Conservation (phyloP, 768 basidiomycete genomes). For the Trichaptum fuscoviolaceum region DNA sequence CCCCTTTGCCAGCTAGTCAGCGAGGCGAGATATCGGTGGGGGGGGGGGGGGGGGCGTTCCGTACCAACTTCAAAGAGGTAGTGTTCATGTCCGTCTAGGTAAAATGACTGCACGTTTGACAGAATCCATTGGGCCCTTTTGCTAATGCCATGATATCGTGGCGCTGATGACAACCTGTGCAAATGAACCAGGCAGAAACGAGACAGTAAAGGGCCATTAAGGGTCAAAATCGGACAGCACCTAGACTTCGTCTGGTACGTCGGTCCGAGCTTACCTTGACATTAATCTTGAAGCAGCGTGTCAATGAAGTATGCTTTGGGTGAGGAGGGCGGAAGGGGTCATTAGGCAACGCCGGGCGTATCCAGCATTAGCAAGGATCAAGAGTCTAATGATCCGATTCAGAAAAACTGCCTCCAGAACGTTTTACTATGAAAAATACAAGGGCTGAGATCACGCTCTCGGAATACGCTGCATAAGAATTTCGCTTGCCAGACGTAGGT, state of each 20-base stretch:
- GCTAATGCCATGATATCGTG: background rate
- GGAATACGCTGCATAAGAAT: no score
- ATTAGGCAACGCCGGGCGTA: background rate
- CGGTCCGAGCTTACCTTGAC: background rate
- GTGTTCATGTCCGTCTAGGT: no score
- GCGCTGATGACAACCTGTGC: background rate
- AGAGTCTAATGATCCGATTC: background rate
- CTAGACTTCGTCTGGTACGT: background rate
- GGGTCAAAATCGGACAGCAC: background rate
- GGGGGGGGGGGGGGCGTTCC: background rate
- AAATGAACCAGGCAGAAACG: background rate
- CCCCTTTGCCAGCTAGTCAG: background rate
- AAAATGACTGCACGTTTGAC: no score
- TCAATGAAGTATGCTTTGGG: background rate
- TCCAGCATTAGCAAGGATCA: background rate
- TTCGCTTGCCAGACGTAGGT: no score
- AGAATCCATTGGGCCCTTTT: no score
- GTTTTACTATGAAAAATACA: background rate
- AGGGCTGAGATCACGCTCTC: background rate
- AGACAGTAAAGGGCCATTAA: background rate
- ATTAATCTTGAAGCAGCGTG: background rate
- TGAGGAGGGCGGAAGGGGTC: no score
- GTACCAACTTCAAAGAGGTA: background rate
- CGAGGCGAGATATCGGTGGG: background rate
- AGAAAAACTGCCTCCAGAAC: background rate